phyloP scores from a whole-genome alignment of 1,284 basidiomycete species.

The Cutaneotrichosporon sp. region DNA sequence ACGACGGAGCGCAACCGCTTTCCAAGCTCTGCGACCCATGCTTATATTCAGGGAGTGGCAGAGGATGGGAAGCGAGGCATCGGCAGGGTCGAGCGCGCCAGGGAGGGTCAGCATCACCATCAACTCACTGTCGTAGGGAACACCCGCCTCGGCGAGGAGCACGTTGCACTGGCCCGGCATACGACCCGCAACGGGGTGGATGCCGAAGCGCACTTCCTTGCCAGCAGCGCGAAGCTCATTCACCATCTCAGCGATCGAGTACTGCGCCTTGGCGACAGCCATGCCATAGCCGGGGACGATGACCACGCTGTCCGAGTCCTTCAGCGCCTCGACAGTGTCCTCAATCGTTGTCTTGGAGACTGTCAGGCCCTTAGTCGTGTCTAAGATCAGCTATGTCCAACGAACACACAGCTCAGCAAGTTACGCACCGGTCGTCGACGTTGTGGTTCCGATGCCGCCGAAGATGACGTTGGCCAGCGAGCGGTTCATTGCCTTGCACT shows the following conservation, averaged over 20 bases:
- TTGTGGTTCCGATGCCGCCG: constrained; percentile 67
- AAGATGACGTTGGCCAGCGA: constrained; percentile 37
- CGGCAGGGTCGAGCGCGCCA: too few relatives aligned
- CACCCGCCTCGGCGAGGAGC: constrained; percentile 77
- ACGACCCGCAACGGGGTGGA: constrained; percentile 50
- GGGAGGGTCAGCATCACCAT: too few relatives aligned
- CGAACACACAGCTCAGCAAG: neutral
- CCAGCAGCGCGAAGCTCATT: constrained; percentile 67
- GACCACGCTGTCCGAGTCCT: constrained; percentile 78
- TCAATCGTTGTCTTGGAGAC: constrained; percentile 73
- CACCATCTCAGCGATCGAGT: constrained; percentile 78
- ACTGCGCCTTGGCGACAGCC: constrained; percentile 84
- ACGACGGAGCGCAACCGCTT: too few relatives aligned
- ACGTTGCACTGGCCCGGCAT: constrained; percentile 70
- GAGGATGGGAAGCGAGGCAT: too few relatives aligned
- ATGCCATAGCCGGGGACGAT: constrained; percentile 81
- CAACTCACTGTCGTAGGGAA: constrained; percentile 77
- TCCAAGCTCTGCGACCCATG: too few relatives aligned
- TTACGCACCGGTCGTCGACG: constrained; percentile 49
- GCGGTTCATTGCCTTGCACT: constrained; percentile 83
- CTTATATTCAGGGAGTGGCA: too few relatives aligned
- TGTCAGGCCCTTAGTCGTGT: constrained; percentile 70
- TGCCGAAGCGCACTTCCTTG: constrained; percentile 62
- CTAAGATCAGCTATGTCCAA: constrained; percentile 28
- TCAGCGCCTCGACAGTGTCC: constrained; percentile 71